phyloP scores from a whole-genome alignment of 116 monocot species.

The Phalaenopsis hybrid region DNA sequence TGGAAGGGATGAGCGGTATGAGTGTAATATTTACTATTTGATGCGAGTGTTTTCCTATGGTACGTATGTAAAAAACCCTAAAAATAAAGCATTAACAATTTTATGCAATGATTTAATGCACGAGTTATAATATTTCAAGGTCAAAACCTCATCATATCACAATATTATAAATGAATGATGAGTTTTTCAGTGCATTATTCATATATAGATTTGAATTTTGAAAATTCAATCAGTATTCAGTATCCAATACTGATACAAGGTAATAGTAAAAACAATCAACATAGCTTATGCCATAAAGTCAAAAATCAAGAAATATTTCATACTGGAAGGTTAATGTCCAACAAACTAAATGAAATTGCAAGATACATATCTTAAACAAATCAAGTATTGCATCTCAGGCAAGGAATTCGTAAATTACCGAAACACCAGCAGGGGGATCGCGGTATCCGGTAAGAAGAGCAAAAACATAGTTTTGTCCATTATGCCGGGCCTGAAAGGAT shows the following conservation, averaged over 20 bases:
- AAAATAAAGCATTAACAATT: neutral
- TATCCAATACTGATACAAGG: neutral
- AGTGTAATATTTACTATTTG: no score
- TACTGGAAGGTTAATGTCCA: neutral
- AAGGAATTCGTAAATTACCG: constrained; percentile 23
- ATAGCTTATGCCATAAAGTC: neutral
- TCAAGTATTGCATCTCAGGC: neutral
- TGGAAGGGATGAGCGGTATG: no score
- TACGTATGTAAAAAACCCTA: neutral
- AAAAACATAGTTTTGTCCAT: constrained; percentile 96
- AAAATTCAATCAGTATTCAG: no score
- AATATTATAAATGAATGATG: neutral
- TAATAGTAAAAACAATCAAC: neutral
- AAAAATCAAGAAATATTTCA: neutral
- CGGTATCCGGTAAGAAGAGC: constrained; percentile 88
- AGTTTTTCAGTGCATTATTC: neutral
- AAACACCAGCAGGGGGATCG: constrained; percentile 91
- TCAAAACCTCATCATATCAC: neutral
- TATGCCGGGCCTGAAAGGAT: constrained; percentile 70
- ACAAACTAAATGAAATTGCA: neutral
- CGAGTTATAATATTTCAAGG: neutral
- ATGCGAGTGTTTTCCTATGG: no score
- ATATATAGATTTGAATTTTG: no score
- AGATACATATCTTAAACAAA: neutral
- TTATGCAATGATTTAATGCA: neutral